Evolutionary conservation across 345 rosid species (phyloP).

Genomic region (Populus nigra): DNA sequence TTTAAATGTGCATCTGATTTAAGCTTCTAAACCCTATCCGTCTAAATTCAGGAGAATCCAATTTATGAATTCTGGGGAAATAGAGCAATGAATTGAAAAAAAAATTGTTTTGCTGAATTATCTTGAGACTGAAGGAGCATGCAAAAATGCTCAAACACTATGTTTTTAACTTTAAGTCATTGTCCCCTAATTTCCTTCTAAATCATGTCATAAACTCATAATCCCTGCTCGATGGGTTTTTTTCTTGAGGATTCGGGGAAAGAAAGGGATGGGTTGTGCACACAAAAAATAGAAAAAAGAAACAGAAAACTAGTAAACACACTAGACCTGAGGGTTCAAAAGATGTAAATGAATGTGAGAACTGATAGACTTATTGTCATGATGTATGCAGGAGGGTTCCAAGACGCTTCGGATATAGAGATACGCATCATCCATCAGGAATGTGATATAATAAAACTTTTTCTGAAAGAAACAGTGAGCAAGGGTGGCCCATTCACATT

Average conservation of each 20-base stretch:
- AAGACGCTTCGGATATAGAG: conserved; percentile 29
- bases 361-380: background rate
- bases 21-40: background rate
- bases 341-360: background rate
- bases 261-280: background rate
- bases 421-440: conserved; percentile 7
- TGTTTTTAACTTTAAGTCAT: background rate
- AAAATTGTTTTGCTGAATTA: background rate
- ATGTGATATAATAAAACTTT: background rate
- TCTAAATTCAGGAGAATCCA: background rate
- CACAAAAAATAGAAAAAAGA: too few relatives aligned
- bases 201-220: background rate
- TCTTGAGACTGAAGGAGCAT: background rate
- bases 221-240: background rate
- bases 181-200: too few relatives aligned
- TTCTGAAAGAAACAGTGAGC: background rate
- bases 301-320: background rate
- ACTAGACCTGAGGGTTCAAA: background rate
- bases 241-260: background rate
- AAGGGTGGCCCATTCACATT: conserved; percentile 6
- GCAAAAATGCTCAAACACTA: background rate
- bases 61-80: background rate
- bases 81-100: background rate
- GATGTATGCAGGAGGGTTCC: conserved; percentile 35
- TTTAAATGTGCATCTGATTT: background rate